Base-by-base conservation (phyloP, 108 stramenopile genomes). In the Epithemia pelagica region DNA sequence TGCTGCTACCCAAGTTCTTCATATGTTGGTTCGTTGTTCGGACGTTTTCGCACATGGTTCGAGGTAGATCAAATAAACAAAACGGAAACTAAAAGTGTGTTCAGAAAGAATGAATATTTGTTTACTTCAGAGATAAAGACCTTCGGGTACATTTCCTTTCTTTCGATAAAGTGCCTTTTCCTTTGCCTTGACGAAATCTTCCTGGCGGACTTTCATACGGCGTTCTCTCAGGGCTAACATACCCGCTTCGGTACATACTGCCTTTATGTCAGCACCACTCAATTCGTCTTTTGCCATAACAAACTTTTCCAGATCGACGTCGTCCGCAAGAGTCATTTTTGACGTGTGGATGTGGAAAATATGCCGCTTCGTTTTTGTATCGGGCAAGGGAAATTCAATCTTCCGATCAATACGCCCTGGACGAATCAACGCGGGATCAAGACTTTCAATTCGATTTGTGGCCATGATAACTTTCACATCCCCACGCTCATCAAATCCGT, bases 401-500 rank as follows among this genome's bases (percentile, higher is more conserved):
- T 99, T 99, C 26, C 99, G 90, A 77, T 99, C 99, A 71, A 99
- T 98, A 32, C 99, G 97, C 0, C 99, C 99, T 8, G 99, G 97
- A 37, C 99, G 91, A 71, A 99, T 98, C 53, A 99, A 74, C 21
- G 99, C 99, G 1, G 99, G 99, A 76, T 99, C 99, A 30, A 99
- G 77, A n/a, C 76, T 79, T 71, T 99, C 99, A 71, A 98, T 98
- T 67, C 90, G 90, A 78, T 99, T 99, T 29, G 99, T 99, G 25
- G 99, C 99, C 99, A 98, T 98, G 75, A 99, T 98, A 69, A 99
- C 97, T 88, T 99, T 99, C 70, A 99, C 96, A 65, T 98, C 97
- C 0, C 94, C 92, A 7, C 97, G 84, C 74, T 98, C 96, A 63
- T 98, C 99, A 72, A 99, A 99, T 10, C 99, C 99, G 75, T 99